Evolutionary conservation across 768 basidiomycete species (phyloP).

Genomic region (Lactarius sp.): DNA sequence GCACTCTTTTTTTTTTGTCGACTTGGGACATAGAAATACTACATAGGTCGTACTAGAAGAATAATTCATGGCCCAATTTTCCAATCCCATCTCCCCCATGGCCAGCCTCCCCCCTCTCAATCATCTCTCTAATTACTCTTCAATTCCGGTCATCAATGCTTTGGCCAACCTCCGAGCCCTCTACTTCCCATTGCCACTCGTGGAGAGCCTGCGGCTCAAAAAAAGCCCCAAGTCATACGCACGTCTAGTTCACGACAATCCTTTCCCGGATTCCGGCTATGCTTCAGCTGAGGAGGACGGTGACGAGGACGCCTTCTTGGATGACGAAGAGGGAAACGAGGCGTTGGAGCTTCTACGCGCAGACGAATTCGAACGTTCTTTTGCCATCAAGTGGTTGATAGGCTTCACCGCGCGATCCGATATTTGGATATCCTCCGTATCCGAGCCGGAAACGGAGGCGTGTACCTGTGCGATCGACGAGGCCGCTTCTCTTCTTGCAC

Average conservation of each 20-base stretch:
- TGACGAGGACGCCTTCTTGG: slow-evolving; percentile 27
- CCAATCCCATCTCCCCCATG: slow-evolving; percentile 39
- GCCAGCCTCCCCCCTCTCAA: slow-evolving; percentile 54
- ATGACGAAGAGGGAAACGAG: slow-evolving; percentile 28
- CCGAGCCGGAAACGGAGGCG: slow-evolving; percentile 35
- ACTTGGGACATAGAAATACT: slow-evolving; percentile 7
- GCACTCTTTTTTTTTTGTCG: not conserved
- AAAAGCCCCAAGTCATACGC: slow-evolving; percentile 1
- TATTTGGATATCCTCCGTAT: slow-evolving; percentile 38
- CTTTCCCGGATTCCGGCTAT: slow-evolving; percentile 70
- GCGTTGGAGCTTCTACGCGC: slow-evolving; percentile 46
- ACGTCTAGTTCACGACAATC: slow-evolving; percentile 36
- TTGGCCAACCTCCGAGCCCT: slow-evolving; percentile 44
- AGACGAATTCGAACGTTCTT: slow-evolving; percentile 63
- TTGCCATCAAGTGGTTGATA: slow-evolving; percentile 70
- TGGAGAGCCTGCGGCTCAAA: slow-evolving; percentile 27
- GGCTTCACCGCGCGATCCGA: slow-evolving; percentile 60
- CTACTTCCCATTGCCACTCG: slow-evolving; percentile 44
- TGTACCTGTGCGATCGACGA: slow-evolving; percentile 48
- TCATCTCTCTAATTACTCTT: slow-evolving; percentile 36
- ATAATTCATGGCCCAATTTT: slow-evolving; percentile 5
- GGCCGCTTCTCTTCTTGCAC: slow-evolving; percentile 52
- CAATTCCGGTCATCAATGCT: slow-evolving; percentile 37
- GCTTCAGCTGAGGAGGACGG: slow-evolving; percentile 48
- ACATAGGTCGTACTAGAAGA: slow-evolving; percentile 16